A percentile compares a stretch with the other conserved stretches of the same genome.
phyloP scores from a whole-genome alignment of 2,329 filamentous ascomycete genomes.

The Ilyonectria sp. region DNA sequence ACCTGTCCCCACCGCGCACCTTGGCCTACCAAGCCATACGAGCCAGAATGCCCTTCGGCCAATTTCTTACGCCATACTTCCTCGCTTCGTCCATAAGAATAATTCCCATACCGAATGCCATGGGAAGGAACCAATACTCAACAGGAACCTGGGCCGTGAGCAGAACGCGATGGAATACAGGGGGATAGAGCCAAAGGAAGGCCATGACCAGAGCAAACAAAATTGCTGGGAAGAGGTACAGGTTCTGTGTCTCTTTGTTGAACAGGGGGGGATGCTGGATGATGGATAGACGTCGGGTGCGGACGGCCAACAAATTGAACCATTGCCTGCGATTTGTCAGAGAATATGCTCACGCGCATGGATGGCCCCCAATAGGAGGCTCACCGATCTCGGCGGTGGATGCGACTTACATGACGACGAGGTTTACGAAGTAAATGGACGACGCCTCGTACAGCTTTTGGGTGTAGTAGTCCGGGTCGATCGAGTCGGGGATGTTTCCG shows the following conservation, averaged over 20 bases:
- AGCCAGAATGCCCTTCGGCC: conserved; percentile 28
- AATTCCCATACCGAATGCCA: conserved; percentile 71
- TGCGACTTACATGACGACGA: conserved; percentile 77
- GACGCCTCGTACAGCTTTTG: conserved; percentile 74
- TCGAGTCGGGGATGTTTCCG: conserved; percentile 64
- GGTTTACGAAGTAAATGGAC: conserved; percentile 84
- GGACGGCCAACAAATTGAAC: conserved; percentile 81
- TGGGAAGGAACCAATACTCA: conserved; percentile 84
- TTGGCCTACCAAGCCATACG: conserved; percentile 32
- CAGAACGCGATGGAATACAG: conserved; percentile 73
- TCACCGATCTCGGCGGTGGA: conserved; percentile 29
- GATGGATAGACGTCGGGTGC: conserved; percentile 76
- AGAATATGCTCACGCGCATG: conserved; percentile 15
- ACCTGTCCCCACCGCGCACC: conserved; percentile 1
- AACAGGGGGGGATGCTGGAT: conserved; percentile 81
- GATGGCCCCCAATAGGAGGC: neutral
- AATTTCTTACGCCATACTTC: conserved; percentile 35
- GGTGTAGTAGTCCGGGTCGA: conserved; percentile 68
- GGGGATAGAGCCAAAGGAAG: conserved; percentile 80
- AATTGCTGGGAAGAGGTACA: conserved; percentile 79
- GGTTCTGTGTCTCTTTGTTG: conserved; percentile 76
- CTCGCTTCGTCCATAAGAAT: conserved; percentile 32
- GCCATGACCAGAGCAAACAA: conserved; percentile 78
- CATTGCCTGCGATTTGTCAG: conserved; percentile 64
- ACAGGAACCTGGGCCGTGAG: conserved; percentile 75